phyloP scores from a whole-genome alignment of 192 early-diverging fungal species.

The Geranomyces michiganensis region DNA sequence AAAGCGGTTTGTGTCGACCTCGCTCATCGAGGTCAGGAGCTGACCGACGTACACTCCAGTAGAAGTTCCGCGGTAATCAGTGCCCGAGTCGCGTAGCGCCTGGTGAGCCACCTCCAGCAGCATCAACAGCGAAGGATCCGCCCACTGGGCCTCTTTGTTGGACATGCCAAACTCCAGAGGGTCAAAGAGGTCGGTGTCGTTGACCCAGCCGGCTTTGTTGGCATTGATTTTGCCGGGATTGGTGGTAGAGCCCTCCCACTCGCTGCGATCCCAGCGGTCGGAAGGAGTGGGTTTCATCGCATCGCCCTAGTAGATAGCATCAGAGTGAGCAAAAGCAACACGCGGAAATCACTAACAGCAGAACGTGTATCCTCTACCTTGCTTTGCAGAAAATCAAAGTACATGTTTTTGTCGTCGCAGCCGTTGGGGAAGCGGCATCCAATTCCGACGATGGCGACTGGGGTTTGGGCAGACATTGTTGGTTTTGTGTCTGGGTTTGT shows the following conservation, averaged over 20 bases:
- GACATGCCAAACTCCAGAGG: conserved; percentile 37
- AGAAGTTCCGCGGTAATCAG: conserved; percentile 29
- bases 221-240: conserved; percentile 9
- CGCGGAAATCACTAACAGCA: not conserved
- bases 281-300: not conserved
- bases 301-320: not conserved
- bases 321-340: not conserved
- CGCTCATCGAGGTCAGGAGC: conserved; percentile 4
- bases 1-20: conserved; percentile 16
- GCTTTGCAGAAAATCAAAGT: not conserved
- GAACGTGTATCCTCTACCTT: not conserved
- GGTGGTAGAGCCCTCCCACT: not conserved
- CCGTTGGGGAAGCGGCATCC: conserved; percentile 13
- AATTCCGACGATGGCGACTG: conserved; percentile 23
- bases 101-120: conserved; percentile 30
- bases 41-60: conserved; percentile 38
- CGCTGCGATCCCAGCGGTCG: conserved; percentile 12
- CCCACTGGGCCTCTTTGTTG: conserved; percentile 24
- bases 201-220: conserved; percentile 6
- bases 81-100: conserved; percentile 37
- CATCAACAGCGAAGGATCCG: conserved; percentile 25
- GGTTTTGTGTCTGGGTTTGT: no score
- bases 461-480: no score
- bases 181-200: conserved; percentile 34
- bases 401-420: conserved; percentile 18